Percentiles rank a stretch among this genome's conserved stretches.
These are phyloP conservation scores for Moesziomyces sp. DNA, from an alignment of 1,284 basidiomycete species.

Conservation along the genomic window DNA sequence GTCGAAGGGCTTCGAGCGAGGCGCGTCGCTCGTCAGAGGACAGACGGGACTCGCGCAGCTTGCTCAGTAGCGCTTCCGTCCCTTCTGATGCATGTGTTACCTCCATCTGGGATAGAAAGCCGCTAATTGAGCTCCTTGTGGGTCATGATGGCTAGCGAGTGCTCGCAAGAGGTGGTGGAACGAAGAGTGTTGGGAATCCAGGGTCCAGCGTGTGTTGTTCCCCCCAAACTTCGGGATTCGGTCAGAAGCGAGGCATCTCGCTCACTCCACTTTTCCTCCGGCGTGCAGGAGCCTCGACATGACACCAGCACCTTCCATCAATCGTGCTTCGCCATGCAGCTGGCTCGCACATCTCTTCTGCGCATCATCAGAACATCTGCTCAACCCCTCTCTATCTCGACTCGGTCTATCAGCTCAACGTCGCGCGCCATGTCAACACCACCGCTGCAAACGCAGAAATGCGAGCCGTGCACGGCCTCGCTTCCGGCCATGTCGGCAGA, in stretches of 20 bases:
- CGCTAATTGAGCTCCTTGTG: not conserved
- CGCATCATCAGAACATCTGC: not conserved
- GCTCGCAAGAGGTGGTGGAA: not conserved
- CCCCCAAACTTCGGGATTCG: constrained; percentile 3
- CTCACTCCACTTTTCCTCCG: constrained; percentile 11
- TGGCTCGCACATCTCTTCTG: constrained; percentile 8
- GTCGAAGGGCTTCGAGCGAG: constrained; percentile 16
- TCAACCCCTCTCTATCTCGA: not conserved
- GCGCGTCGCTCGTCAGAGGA: constrained; percentile 23
- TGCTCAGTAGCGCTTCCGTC: constrained; percentile 8
- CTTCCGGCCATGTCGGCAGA: constrained; percentile 22
- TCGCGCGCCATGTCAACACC: constrained; percentile 12
- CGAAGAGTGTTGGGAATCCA: constrained; percentile 4
- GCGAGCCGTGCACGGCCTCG: constrained; percentile 32
- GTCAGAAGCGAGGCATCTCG: not conserved
- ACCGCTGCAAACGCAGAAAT: constrained; percentile 27
- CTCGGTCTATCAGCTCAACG: not conserved
- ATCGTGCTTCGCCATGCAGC: not conserved
- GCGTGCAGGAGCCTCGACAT: not conserved
- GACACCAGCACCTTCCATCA: not conserved
- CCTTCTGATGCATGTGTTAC: not conserved
- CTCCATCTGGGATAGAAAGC: too few species aligned
- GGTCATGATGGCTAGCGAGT: not conserved
- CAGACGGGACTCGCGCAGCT: constrained; percentile 31
- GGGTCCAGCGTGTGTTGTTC: constrained; percentile 3